Base-by-base conservation (phyloP, 352 stramenopile genomes). In the Albugo candida region DNA sequence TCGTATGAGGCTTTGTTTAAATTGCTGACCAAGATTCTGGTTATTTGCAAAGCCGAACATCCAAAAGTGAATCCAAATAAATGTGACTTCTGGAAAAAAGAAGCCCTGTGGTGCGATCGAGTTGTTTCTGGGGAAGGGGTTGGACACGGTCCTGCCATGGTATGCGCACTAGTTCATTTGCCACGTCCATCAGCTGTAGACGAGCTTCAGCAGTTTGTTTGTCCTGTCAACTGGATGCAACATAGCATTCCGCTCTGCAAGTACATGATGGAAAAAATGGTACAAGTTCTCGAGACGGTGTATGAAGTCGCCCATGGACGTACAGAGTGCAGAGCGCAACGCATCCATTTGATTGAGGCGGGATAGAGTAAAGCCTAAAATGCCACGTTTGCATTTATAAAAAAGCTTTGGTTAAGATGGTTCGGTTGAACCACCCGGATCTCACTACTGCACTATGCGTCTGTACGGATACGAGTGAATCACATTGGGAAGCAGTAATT, bases 151-250 rank as follows among this genome's bases (percentile, higher is more conserved):
- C 27, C 42, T 19, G 31, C 50, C 5, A 11, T 39, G 10, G 36
- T 55, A 4, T n/a, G n/a, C 18, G 49, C 43, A 24, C 17, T 55
- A n/a, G 17, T 49, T 16, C 36, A 53, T 2, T 24, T 55, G 5
- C 20, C 19, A 14, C 16, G 36, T 24, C 49, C 49, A 12, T 11
- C 3, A 31, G 48, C 39, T 18, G 11, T 1, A 16, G 63, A 41
- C 0, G 56, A 68, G 0, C 37, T 66, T 5, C 58, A 61, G n/a
- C 54, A 64, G 40, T 65, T 60, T 12, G 58, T 38, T 11, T 21
- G 41, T 10, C 51, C 58, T 0, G 35, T 43, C 0, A 65, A 65
- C 16, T 65, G 56, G 63, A 66, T 68, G 59, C 57, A 52, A 40
- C 2, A 20, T 39, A 18, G 46, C 13, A 66, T 71, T 17, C 45